These are phyloP conservation scores for Cephaloascus fragrans DNA, from an alignment of 805 yeast genomes.

Conservation along the genomic window DNA sequence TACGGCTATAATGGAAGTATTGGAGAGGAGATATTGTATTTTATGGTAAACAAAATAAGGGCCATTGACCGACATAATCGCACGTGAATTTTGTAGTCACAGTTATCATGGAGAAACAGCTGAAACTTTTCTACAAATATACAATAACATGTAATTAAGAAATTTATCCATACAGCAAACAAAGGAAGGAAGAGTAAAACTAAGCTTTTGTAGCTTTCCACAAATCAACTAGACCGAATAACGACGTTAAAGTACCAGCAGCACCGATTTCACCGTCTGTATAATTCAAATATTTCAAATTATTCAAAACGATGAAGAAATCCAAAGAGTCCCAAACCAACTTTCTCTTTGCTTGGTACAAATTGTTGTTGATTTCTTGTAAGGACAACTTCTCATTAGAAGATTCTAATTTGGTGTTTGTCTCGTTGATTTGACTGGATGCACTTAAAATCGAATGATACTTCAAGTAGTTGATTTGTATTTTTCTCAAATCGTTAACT, in stretches of 20 bases:
- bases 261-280: conserved; percentile 77
- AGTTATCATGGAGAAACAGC: no score
- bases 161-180: no score
- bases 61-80: no score
- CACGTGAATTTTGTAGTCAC: no score
- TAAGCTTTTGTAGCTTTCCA: conserved; percentile 38
- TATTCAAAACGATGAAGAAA: conserved; percentile 63
- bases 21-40: no score
- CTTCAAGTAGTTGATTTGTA: conserved; percentile 31
- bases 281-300: conserved; percentile 46
- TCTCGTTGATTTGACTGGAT: background rate
- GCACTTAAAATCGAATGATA: conserved; percentile 16
- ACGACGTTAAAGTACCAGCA: conserved; percentile 77
- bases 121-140: no score
- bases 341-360: conserved; percentile 45
- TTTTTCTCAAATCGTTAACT: conserved; percentile 45
- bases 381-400: conserved; percentile 7
- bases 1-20: no score
- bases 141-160: no score
- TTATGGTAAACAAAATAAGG: no score
- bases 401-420: conserved; percentile 12
- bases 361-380: conserved; percentile 28
- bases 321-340: conserved; percentile 73
- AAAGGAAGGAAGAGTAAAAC: no score
- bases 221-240: conserved; percentile 64